These are phyloP conservation scores for Oryza rufipogon DNA, from an alignment of 176 grass and related monocot genomes.

Conservation along the genomic window DNA sequence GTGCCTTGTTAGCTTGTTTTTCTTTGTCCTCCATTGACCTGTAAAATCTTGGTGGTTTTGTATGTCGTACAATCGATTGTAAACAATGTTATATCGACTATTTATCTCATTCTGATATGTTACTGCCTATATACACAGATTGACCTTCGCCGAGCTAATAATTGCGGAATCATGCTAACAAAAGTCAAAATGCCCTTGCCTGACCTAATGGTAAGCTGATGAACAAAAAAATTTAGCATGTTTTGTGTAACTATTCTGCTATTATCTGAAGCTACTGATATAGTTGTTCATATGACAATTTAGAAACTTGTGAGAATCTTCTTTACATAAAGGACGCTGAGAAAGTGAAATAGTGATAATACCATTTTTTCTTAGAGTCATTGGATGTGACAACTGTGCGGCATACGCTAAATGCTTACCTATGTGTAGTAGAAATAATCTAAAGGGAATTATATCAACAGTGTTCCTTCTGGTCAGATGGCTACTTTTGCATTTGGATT, in stretches of 20 bases:
- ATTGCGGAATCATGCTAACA: constrained; percentile 99
- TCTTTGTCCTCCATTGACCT: background rate
- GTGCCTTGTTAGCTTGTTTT: background rate
- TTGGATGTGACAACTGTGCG: background rate
- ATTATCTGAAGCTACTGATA: constrained; percentile 22
- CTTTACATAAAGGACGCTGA: constrained; percentile 30
- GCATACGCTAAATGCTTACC: background rate
- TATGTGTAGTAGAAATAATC: constrained; percentile 12
- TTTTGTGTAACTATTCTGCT: background rate
- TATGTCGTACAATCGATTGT: background rate
- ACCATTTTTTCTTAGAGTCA: constrained; percentile 16
- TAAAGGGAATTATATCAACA: constrained; percentile 22
- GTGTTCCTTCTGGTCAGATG: constrained; percentile 14
- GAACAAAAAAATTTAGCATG: constrained; percentile 22
- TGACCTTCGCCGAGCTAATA: constrained; percentile 93
- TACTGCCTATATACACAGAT: constrained; percentile 58
- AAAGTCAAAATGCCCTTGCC: constrained; percentile 98
- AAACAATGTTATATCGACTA: background rate
- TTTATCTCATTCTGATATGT: constrained; percentile 11
- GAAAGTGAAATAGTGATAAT: constrained; percentile 16
- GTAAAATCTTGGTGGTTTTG: constrained; percentile 28
- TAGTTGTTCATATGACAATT: background rate
- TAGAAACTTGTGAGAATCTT: constrained; percentile 2
- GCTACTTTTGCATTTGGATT: constrained; percentile 3
- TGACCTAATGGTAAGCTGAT: constrained; percentile 79